phyloP scores from a whole-genome alignment of 805 yeast genomes.

The Tetrapisispora nanseiensis region DNA sequence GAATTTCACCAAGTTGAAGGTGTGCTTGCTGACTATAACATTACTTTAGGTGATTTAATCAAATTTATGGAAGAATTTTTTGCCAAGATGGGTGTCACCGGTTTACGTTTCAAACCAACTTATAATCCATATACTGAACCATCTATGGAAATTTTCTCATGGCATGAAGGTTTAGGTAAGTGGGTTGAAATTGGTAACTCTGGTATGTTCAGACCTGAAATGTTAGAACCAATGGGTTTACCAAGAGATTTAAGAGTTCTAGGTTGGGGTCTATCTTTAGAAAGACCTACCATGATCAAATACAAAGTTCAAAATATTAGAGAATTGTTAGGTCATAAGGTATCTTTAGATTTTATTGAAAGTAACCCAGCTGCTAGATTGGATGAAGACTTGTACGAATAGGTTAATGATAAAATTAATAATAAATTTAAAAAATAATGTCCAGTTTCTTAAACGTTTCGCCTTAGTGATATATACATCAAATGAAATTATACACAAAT shows the following conservation, averaged over 20 bases:
- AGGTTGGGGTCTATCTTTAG: slow-evolving; percentile 96
- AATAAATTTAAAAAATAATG: slow-evolving; percentile 1
- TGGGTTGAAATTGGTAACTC: slow-evolving; percentile 99
- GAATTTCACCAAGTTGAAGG: slow-evolving; percentile 99
- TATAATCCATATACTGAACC: slow-evolving; percentile 99
- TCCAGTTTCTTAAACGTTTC: neutral
- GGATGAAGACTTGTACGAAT: slow-evolving; percentile 56
- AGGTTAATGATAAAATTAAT: slow-evolving; percentile 5
- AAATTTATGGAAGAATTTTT: slow-evolving; percentile 98
- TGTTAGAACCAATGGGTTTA: slow-evolving; percentile 97
- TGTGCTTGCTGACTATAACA: slow-evolving; percentile 90
- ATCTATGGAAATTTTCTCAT: slow-evolving; percentile 92
- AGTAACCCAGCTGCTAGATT: slow-evolving; percentile 95
- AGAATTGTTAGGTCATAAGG: slow-evolving; percentile 95
- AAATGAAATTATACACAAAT: neutral
- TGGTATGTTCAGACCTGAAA: slow-evolving; percentile 99
- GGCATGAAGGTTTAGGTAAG: slow-evolving; percentile 86
- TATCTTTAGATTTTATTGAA: slow-evolving; percentile 86
- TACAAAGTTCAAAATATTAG: slow-evolving; percentile 92
- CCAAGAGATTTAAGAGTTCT: slow-evolving; percentile 88
- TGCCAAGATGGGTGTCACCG: slow-evolving; percentile 92
- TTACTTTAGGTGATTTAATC: slow-evolving; percentile 91
- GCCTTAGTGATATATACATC: slow-evolving; percentile 1
- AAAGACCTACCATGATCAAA: slow-evolving; percentile 98
- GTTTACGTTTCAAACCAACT: slow-evolving; percentile 95